Evolutionary conservation across 2,329 filamentous ascomycete genomes (phyloP).

Genomic region (Colletotrichum neosansevieriae): DNA sequence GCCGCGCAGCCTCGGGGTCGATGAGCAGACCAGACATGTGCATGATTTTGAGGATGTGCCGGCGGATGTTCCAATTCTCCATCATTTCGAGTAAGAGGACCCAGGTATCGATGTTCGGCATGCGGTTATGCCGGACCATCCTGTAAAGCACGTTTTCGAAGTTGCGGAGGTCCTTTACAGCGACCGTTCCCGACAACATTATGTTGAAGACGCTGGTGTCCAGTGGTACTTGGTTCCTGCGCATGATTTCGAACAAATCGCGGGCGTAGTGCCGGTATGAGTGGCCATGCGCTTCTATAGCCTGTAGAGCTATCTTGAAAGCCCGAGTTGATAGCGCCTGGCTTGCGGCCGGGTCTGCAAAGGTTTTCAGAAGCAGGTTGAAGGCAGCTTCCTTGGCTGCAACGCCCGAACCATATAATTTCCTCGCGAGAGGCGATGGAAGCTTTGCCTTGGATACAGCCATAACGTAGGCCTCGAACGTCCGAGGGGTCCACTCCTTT

Average conservation of each 20-base stretch:
- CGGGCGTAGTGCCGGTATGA: constrained; percentile 45
- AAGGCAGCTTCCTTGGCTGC: constrained; percentile 55
- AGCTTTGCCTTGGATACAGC: constrained; percentile 55
- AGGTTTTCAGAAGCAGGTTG: constrained; percentile 52
- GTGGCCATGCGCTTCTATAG: constrained; percentile 50
- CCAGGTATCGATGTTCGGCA: constrained; percentile 62
- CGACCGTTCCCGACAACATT: constrained; percentile 56
- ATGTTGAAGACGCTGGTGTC: constrained; percentile 63
- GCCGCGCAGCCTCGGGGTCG: constrained; percentile 50
- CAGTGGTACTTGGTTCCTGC: constrained; percentile 52
- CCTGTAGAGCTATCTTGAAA: constrained; percentile 59
- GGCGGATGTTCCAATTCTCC: constrained; percentile 67
- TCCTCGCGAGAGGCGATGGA: constrained; percentile 47
- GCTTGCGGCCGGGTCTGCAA: constrained; percentile 51
- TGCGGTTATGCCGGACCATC: constrained; percentile 55
- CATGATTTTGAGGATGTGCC: constrained; percentile 61
- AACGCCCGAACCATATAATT: constrained; percentile 49
- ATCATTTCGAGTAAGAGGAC: constrained; percentile 64
- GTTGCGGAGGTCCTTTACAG: constrained; percentile 55
- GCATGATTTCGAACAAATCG: constrained; percentile 53
- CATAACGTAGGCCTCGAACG: constrained; percentile 57
- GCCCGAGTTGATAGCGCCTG: constrained; percentile 53
- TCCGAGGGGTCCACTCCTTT: constrained; percentile 54
- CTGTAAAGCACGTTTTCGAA: constrained; percentile 55
- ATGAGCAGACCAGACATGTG: constrained; percentile 57